Base-by-base conservation (phyloP, 805 yeast species). In the Barnettozyma botsteinii region DNA sequence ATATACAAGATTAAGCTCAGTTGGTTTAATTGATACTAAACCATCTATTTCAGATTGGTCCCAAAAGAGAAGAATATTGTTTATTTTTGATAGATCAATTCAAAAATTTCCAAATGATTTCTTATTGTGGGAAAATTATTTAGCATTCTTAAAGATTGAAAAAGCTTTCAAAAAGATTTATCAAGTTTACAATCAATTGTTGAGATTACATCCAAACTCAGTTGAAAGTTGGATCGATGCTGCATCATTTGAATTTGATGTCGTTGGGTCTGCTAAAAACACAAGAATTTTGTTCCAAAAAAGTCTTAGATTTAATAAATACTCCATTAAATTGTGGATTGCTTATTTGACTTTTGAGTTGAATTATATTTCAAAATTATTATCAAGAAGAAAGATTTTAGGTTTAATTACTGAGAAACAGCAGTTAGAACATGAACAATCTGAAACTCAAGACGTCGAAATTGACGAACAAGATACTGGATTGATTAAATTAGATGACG, bases 211-310 rank as follows among this genome's bases (percentile, higher is more conserved):
- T 58, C 98, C 98, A n/a, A 74, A 84, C 31, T 85, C 89, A 55
- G 75, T 87, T 3, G 84, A 81, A 51, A 84, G 91, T 14, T 93
- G 98, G 98, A 76, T 93, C 31, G 76, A 86, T 53, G 97, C 96
- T 19, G 96, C 97, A 23, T 85, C 85, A 57, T 87, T 86, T 62
- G 98, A 93, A 64, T 81, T 85, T 53, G 96, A 91, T 51, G 75
- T 75, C 22, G 87, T 93, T 61, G 85, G 91, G 30, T 84, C 88
- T 52, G 85, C 95, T 33, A 79, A 82, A 56, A 89, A 95, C 33
- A 89, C 97, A 18, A 75, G 99, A 60, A 77, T 78, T 9, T 70
- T 93, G 20, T 79, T 88, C 60, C 96, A 89, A 61, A 77, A 84
- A 49, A 95, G 83, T 24, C 68, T 93, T 30, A 72, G 95, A 59